phyloP scores from a whole-genome alignment of 2,329 filamentous ascomycete genomes.

The Ophiostoma piceae region DNA sequence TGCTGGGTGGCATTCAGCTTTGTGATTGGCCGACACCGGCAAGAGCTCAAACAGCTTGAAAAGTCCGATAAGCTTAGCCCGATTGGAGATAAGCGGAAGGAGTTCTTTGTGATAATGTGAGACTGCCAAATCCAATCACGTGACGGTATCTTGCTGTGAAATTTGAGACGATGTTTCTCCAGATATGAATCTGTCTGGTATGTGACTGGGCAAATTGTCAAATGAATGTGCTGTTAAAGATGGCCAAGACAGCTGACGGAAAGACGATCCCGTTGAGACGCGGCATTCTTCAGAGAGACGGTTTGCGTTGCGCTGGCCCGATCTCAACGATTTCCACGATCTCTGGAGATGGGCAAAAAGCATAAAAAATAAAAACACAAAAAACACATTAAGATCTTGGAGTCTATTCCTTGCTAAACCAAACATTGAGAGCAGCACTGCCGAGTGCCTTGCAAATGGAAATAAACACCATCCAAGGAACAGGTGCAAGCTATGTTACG shows the following conservation, averaged over 20 bases:
- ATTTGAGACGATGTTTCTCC: not conserved
- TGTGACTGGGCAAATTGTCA: not conserved
- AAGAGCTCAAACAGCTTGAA: constrained; percentile 4
- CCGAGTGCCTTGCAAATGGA: not conserved
- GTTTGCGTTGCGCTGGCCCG: not conserved
- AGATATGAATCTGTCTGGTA: not conserved
- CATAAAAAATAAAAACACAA: no score
- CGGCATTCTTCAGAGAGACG: not conserved
- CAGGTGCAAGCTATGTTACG: not conserved
- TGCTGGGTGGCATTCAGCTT: not conserved
- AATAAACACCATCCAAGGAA: not conserved
- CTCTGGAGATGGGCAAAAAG: not conserved
- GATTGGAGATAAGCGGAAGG: not conserved
- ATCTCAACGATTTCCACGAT: not conserved
- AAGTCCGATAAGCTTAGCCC: not conserved
- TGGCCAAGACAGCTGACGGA: not conserved
- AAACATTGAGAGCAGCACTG: not conserved
- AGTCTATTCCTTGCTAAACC: not conserved
- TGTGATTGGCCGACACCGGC: constrained; percentile 15
- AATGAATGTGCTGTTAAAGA: not conserved
- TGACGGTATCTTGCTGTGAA: not conserved
- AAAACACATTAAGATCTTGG: not conserved
- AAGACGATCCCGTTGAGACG: not conserved
- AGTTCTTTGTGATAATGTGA: not conserved
- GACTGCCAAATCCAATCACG: not conserved